A percentile compares a stretch with the other conserved stretches of the same genome.
phyloP scores from a whole-genome alignment of 225 moss, liverwort and hornwort genomes.

The Pleurozium schreberi region DNA sequence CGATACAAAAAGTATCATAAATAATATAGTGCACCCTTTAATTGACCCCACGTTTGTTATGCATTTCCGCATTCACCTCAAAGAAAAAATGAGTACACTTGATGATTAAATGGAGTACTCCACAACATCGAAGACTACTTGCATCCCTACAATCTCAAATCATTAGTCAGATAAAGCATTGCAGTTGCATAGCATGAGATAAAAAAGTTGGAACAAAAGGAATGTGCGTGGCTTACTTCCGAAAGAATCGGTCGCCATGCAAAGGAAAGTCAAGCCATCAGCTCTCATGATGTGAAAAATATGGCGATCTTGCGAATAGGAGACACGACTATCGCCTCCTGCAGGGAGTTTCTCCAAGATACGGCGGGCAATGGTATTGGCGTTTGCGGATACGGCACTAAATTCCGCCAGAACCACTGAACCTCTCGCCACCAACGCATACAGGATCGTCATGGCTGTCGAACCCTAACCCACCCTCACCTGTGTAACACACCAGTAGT shows the following conservation, averaged over 20 bases:
- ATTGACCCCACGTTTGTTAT: background rate
- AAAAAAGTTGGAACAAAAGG: background rate
- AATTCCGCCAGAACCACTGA: constrained; percentile 90
- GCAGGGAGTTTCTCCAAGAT: constrained; percentile 82
- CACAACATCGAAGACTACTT: background rate
- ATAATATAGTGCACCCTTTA: background rate
- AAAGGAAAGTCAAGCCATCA: constrained; percentile 85
- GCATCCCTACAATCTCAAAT: background rate
- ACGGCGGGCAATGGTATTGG: constrained; percentile 80
- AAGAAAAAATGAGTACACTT: background rate
- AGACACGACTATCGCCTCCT: constrained; percentile 77
- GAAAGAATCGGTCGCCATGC: constrained; percentile 89
- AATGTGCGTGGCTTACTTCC: constrained; percentile 39
- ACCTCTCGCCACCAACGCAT: constrained; percentile 84
- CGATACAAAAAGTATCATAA: background rate
- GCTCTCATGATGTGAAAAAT: constrained; percentile 89
- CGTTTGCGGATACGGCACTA: constrained; percentile 86
- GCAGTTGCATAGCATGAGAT: background rate
- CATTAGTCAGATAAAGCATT: background rate
- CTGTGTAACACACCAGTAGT: background rate
- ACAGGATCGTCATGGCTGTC: constrained; percentile 64
- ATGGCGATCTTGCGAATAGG: constrained; percentile 94
- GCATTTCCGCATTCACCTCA: background rate
- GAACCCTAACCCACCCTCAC: background rate
- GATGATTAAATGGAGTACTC: background rate